Conservation (phyloP, 2,329 filamentous ascomycete genomes). For the Chrysosporium queenslandicum region DNA sequence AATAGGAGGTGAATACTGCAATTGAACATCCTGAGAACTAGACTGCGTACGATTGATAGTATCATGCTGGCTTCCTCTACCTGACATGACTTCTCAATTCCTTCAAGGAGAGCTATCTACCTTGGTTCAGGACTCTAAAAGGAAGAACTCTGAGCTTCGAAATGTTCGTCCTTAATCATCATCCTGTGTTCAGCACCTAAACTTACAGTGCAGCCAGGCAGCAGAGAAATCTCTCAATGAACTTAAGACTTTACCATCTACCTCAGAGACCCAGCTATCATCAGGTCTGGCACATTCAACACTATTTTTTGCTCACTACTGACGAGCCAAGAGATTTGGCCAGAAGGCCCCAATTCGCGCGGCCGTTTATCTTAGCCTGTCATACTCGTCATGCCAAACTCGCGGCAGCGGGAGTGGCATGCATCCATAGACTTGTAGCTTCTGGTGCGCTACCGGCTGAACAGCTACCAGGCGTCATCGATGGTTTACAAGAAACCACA, state of each 20-base stretch:
- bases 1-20: neutral
- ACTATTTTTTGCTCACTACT: constrained; percentile 17
- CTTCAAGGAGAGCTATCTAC: constrained; percentile 79
- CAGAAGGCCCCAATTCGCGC: constrained; percentile 71
- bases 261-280: constrained; percentile 65
- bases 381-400: constrained; percentile 83
- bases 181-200: neutral
- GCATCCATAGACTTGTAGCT: constrained; percentile 79
- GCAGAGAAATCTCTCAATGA: constrained; percentile 91
- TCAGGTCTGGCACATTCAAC: constrained; percentile 44
- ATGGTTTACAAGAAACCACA: constrained; percentile 76
- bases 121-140: constrained; percentile 89
- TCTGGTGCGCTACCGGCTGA: constrained; percentile 67
- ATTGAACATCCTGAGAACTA: neutral
- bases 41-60: neutral
- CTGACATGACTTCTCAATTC: constrained; percentile 79
- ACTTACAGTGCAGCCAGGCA: constrained; percentile 45
- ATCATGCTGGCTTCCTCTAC: constrained; percentile 13
- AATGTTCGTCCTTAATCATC: constrained; percentile 38
- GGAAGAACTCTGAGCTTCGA: constrained; percentile 82
- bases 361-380: constrained; percentile 90
- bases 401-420: constrained; percentile 75
- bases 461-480: constrained; percentile 73
- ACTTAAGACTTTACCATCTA: constrained; percentile 62
- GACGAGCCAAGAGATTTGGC: constrained; percentile 57